Conservation (phyloP, 2,329 filamentous ascomycete genomes). For the Penicillium sp. region DNA sequence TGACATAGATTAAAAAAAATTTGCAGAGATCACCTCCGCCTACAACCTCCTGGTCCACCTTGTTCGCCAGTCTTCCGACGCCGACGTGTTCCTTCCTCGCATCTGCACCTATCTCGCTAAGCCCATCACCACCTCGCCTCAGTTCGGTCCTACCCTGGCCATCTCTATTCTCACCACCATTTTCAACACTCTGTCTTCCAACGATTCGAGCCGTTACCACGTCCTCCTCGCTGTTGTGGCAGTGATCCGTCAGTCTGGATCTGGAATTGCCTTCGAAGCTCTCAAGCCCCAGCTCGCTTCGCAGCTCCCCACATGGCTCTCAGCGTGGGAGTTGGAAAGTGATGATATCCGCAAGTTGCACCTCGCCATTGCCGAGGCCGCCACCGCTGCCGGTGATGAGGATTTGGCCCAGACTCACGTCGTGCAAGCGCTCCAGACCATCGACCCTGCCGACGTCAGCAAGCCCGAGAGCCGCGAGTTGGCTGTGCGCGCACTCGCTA, state of each 20-base stretch:
- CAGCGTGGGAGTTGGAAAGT: constrained; percentile 75
- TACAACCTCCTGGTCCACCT: constrained; percentile 98
- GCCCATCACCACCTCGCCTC: constrained; percentile 79
- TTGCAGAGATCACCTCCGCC: constrained; percentile 79
- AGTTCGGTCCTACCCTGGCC: constrained; percentile 79
- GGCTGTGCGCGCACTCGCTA: constrained; percentile 62
- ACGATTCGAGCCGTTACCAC: constrained; percentile 79
- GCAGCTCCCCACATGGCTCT: constrained; percentile 75
- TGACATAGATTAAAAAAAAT: constrained; percentile 28
- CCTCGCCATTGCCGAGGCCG: constrained; percentile 75
- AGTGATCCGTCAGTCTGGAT: constrained; percentile 70
- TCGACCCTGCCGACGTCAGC: constrained; percentile 59
- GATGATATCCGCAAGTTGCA: constrained; percentile 84
- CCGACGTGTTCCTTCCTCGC: constrained; percentile 78
- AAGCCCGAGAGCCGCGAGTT: constrained; percentile 56
- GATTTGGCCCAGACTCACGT: constrained; percentile 74
- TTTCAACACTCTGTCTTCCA: constrained; percentile 84
- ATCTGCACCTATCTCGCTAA: constrained; percentile 88
- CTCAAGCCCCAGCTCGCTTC: constrained; percentile 77
- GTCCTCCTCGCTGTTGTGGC: constrained; percentile 86
- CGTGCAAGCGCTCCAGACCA: constrained; percentile 71
- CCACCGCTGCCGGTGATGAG: constrained; percentile 72
- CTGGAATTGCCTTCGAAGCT: constrained; percentile 74
- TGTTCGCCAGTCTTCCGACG: constrained; percentile 78
- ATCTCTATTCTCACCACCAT: constrained; percentile 90